A percentile compares a stretch with the other conserved stretches of the same genome.
phyloP scores from a whole-genome alignment of 257 asterid genomes.

The Solanum chmielewskii region DNA sequence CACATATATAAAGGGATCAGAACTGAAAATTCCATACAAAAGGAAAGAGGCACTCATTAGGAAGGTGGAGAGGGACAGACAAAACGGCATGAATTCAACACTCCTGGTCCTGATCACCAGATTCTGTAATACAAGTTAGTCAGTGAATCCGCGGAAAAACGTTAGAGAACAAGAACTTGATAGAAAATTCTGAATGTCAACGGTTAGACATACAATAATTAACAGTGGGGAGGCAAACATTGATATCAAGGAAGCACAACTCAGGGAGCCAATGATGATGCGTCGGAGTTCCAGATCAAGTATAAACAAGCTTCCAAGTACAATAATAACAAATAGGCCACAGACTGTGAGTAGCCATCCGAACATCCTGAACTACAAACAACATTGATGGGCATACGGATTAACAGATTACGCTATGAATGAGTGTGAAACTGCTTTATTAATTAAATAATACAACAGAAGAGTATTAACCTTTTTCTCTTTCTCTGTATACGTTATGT shows the following conservation, averaged over 20 bases:
- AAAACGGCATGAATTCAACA: constrained; percentile 81
- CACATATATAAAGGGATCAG: constrained; percentile 58
- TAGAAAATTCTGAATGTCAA: not conserved
- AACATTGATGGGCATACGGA: not conserved
- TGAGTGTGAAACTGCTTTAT: not conserved
- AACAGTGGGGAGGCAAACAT: constrained; percentile 88
- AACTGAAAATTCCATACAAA: constrained; percentile 53
- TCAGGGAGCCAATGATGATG: constrained; percentile 54
- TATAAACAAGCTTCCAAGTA: constrained; percentile 32
- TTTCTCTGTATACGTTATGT: constrained; percentile 41
- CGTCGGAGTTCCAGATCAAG: constrained; percentile 54
- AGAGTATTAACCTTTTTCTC: constrained; percentile 28
- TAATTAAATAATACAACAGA: not conserved
- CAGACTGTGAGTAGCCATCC: constrained; percentile 31
- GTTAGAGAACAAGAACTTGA: not conserved
- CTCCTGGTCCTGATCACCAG: constrained; percentile 76
- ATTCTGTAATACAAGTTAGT: constrained; percentile 28
- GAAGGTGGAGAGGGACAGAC: constrained; percentile 72
- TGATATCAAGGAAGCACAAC: constrained; percentile 59
- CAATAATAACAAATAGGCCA: constrained; percentile 30
- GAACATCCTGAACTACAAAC: constrained; percentile 21
- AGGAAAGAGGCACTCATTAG: constrained; percentile 79
- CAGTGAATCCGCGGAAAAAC: not conserved
- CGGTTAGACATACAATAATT: constrained; percentile 45
- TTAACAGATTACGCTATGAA: not conserved